These are phyloP conservation scores for Fusarium longipes DNA, from an alignment of 2,329 filamentous ascomycete species.

Conservation along the genomic window DNA sequence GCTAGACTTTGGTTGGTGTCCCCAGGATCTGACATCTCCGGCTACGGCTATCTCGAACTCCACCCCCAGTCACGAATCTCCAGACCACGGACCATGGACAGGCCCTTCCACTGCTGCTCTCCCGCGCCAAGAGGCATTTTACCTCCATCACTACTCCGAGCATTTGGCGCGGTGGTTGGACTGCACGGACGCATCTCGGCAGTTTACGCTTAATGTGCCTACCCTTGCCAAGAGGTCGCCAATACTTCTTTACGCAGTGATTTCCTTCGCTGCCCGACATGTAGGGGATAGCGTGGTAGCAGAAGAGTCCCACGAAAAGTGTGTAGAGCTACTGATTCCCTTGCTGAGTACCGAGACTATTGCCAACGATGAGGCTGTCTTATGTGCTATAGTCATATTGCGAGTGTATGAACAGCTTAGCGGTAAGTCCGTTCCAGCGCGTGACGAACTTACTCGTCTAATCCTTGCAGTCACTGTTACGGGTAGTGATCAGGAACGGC, in stretches of 20 bases:
- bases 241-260: slow-evolving; percentile 3
- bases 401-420: slow-evolving; percentile 13
- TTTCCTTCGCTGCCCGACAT: slow-evolving; percentile 12
- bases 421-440: not conserved
- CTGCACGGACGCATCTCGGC: slow-evolving; percentile 35
- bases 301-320: slow-evolving; percentile 4
- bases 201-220: slow-evolving; percentile 28
- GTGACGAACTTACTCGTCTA: not conserved
- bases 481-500: slow-evolving; percentile 31
- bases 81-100: not conserved
- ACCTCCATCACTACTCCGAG: slow-evolving; percentile 23
- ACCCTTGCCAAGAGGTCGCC: slow-evolving; percentile 7
- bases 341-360: slow-evolving; percentile 6
- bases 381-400: slow-evolving; percentile 17
- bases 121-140: slow-evolving; percentile 19
- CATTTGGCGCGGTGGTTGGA: slow-evolving; percentile 34
- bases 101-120: not conserved
- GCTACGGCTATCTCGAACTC: not conserved
- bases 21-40: not conserved
- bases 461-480: not conserved
- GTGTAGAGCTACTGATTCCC: slow-evolving; percentile 11
- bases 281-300: not conserved
- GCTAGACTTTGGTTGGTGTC: not conserved
- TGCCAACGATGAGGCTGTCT: slow-evolving; percentile 2
- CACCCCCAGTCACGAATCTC: not conserved